Evolutionary conservation across 805 yeast species (phyloP), one percentile per base, ranked within the genome.

Genomic region (Clavispora carvajalis): DNA sequence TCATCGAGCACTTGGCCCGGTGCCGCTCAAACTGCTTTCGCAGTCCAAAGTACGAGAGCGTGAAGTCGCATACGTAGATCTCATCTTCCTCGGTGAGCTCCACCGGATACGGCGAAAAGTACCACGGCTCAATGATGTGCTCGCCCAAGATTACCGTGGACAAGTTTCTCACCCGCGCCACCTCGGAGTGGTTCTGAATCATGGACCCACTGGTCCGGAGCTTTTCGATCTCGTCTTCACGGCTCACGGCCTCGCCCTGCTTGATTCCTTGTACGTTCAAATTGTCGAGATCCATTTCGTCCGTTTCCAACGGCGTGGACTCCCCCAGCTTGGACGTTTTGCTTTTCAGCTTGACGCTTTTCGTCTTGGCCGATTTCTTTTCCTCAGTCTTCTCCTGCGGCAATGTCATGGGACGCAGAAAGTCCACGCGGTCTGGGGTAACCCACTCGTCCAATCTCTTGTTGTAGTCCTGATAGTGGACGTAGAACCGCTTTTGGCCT

Each of bases 401-500:
- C 47, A 79, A 68, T 15, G 76, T 76, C 41, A 91, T 77, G 0
- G 87, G 87, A 40, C 79, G 68, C n/a, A 72, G 67, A 39, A 80
- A 74, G 58, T 88, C 86, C 9, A 93, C 80, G 38, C 95, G 73
- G 26, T 79, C 81, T 4, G 77, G 71, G 16, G 74, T 70, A 6
- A 93, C 78, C 98, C 98, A 91, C 61, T 93, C 99, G 66, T 93
- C 99, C 51, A 93, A 73, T 61, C 99, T 84, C 47, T 93, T 93
- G 69, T 93, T 93, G 70, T 82, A 93, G 51, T 90, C 96, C 39
- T 80, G 87, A 65, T 89, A 93, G 62, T 93, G 99, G 22, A 93
- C 96, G 59, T 93, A 93, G 60, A 83, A 90, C 49, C 79, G 85
- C 23, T 80, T 78, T 45, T 84, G 77, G 11, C 90, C 87, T 58